phyloP scores from a whole-genome alignment of 441 rosid species.

The Mallotus repandus region DNA sequence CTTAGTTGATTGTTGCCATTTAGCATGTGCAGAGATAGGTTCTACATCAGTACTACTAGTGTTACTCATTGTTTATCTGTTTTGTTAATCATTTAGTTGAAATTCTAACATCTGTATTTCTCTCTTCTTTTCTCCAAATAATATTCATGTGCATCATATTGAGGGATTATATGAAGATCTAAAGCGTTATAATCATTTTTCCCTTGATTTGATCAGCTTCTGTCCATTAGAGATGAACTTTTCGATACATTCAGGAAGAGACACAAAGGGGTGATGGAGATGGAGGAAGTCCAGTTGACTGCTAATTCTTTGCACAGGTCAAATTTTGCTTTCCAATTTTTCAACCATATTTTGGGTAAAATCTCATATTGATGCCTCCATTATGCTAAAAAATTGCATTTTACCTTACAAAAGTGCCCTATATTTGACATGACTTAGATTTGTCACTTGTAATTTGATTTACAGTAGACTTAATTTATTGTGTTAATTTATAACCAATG shows the following conservation, averaged over 20 bases:
- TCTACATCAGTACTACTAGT: not conserved
- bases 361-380: constrained; percentile 3
- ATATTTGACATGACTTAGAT: not conserved
- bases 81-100: not conserved
- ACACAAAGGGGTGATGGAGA: constrained; percentile 86
- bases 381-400: constrained; percentile 1
- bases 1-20: not conserved
- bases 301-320: constrained; percentile 83
- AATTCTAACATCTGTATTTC: not conserved
- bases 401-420: not conserved
- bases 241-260: constrained; percentile 94
- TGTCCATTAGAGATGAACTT: constrained; percentile 89
- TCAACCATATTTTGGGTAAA: not conserved
- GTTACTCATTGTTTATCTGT: not conserved
- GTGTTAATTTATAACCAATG: not conserved
- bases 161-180: constrained; percentile 10
- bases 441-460: not conserved
- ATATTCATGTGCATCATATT: not conserved
- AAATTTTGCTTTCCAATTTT: constrained; percentile 17
- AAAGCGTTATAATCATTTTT: constrained; percentile 17
- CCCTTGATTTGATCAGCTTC: constrained; percentile 54
- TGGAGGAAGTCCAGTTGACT: constrained; percentile 86
- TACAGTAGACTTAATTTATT: not conserved
- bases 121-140: not conserved
- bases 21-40: not conserved